Conservation (phyloP, 768 basidiomycete genomes). For the Xanthoconium purpureum region DNA sequence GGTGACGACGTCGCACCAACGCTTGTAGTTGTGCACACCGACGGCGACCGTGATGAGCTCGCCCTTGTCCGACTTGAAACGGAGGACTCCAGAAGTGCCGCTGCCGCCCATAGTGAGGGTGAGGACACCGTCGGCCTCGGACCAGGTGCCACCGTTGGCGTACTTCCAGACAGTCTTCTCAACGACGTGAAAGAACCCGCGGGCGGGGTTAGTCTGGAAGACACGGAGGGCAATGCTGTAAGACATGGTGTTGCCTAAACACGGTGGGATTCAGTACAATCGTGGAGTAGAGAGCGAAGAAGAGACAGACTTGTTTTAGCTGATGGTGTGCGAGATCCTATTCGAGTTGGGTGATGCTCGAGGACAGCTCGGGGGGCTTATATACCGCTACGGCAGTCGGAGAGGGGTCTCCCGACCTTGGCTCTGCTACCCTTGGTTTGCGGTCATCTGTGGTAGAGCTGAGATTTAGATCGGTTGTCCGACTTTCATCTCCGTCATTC, state of each 20-base stretch:
- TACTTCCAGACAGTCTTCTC: constrained; percentile 7
- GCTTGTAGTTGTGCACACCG: constrained; percentile 39
- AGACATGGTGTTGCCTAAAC: constrained; percentile 1
- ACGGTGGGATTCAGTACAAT: neutral
- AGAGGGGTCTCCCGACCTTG: neutral
- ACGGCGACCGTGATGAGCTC: constrained; percentile 35
- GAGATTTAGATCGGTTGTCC: neutral
- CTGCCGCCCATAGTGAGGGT: constrained; percentile 37
- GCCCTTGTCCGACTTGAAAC: constrained; percentile 28
- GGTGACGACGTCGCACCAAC: constrained; percentile 40
- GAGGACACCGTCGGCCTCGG: constrained; percentile 11
- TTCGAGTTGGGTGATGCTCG: neutral
- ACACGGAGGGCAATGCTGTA: neutral
- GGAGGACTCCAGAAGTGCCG: constrained; percentile 39
- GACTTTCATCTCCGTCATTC: neutral
- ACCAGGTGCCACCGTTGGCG: constrained; percentile 30
- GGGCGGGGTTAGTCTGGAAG: constrained; percentile 4
- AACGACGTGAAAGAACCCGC: neutral
- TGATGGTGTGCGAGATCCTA: neutral
- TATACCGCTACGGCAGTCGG: neutral
- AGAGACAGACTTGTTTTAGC: neutral
- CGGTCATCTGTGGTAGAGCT: neutral
- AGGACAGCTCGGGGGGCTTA: neutral
- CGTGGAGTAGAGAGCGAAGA: neutral
- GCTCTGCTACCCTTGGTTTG: neutral